Conservation (phyloP, 192 early-diverging fungal species). For the Coemansia sp. region DNA sequence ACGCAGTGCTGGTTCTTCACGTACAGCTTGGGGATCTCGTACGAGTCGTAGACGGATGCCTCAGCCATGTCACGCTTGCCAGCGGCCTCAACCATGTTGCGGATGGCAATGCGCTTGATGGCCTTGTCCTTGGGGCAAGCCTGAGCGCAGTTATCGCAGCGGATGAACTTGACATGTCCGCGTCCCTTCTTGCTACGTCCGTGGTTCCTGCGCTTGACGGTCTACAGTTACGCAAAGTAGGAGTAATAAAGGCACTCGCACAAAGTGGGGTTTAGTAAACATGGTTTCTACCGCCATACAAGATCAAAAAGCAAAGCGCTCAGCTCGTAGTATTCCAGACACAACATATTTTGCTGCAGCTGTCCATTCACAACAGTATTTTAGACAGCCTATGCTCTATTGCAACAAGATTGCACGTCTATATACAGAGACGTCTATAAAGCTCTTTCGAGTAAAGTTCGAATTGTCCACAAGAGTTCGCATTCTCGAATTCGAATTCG, state of each 20-base stretch:
- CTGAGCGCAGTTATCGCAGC: conserved; percentile 99
- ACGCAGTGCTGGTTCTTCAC: conserved; percentile 97
- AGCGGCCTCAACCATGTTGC: conserved; percentile 98
- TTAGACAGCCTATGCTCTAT: too few relatives aligned
- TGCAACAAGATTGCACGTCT: too few relatives aligned
- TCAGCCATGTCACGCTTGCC: conserved; percentile 95
- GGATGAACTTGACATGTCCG: conserved; percentile 95
- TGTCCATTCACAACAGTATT: too few relatives aligned
- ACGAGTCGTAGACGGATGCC: conserved; percentile 94
- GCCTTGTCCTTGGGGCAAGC: conserved; percentile 99
- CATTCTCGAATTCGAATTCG: too few relatives aligned
- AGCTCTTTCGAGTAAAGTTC: too few relatives aligned
- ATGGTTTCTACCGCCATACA: too few relatives aligned
- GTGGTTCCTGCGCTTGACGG: conserved; percentile 98
- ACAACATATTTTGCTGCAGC: neutral
- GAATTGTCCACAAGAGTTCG: too few relatives aligned
- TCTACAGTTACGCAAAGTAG: conserved; percentile 56
- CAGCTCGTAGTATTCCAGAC: too few relatives aligned
- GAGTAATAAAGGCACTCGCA: neutral
- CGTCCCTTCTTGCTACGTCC: conserved; percentile 99
- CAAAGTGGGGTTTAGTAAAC: neutral
- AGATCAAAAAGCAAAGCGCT: too few relatives aligned
- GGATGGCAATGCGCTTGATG: conserved; percentile 98
- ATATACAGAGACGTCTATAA: too few relatives aligned
- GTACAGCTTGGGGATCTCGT: conserved; percentile 98